Conservation (phyloP, 1,284 basidiomycete genomes). For the Melampsora larici-populina region DNA sequence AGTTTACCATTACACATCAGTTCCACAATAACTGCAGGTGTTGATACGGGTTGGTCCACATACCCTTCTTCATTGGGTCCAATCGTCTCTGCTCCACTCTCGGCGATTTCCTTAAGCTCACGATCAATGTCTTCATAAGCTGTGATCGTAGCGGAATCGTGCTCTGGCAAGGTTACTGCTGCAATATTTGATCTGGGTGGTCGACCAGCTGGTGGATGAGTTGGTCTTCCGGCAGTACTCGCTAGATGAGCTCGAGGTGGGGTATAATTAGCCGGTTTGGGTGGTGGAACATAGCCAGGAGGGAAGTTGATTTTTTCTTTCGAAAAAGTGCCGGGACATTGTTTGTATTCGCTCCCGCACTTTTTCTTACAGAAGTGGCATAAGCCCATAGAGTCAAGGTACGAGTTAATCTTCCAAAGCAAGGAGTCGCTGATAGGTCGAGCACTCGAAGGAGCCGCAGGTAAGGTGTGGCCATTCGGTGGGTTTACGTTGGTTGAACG, state of each 20-base stretch:
- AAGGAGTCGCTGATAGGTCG: not conserved
- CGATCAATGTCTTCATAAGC: not conserved
- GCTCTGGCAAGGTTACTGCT: no score
- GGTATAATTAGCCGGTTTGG: not conserved
- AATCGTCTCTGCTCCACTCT: no score
- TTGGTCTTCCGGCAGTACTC: not conserved
- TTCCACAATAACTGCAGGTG: not conserved
- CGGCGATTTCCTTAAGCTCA: no score
- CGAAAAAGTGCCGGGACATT: no score
- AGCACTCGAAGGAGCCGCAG: no score
- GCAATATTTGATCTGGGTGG: not conserved
- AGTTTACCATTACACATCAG: not conserved
- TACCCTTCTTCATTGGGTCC: not conserved
- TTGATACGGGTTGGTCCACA: not conserved
- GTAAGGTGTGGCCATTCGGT: not conserved
- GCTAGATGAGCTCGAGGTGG: not conserved
- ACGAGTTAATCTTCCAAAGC: slow-evolving; percentile 13
- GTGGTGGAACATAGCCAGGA: not conserved
- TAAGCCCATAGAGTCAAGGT: not conserved
- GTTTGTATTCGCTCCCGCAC: not conserved
- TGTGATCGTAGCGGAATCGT: no score
- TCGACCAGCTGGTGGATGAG: not conserved
- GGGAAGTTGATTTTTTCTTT: not conserved
- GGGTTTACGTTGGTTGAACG: not conserved
- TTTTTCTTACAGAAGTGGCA: slow-evolving; percentile 8